A percentile compares a stretch with the other conserved stretches of the same genome.
These are phyloP conservation scores for Pouteria campechiana DNA, from an alignment of 179 eudicot genomes.

Conservation along the genomic window DNA sequence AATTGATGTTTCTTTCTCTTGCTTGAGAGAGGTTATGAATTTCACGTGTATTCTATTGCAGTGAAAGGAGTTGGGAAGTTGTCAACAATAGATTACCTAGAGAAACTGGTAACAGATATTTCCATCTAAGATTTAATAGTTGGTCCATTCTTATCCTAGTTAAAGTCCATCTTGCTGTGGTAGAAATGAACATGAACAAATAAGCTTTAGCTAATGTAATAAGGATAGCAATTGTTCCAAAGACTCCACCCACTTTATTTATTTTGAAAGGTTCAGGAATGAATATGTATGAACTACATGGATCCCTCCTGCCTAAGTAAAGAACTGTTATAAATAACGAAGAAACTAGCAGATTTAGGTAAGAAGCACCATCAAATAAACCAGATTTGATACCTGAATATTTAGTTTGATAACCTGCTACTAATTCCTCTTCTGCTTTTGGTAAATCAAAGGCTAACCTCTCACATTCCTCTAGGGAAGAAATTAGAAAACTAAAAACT, in stretches of 20 bases:
- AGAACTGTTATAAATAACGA: slow-evolving; percentile 7
- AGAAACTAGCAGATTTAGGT: slow-evolving; percentile 10
- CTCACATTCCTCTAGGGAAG: slow-evolving; percentile 1
- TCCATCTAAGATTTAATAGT: not conserved
- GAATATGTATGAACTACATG: slow-evolving; percentile 3
- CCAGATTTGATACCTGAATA: slow-evolving; percentile 3
- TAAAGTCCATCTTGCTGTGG: slow-evolving; percentile 1
- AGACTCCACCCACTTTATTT: not conserved
- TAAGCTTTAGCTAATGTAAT: slow-evolving; percentile 2
- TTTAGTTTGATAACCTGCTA: slow-evolving; percentile 5
- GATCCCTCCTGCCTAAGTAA: slow-evolving; percentile 1
- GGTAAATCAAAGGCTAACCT: slow-evolving; percentile 7
- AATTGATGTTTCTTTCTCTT: not conserved
- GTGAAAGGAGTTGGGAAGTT: not conserved
- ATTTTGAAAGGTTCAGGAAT: not conserved
- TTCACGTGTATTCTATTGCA: not conserved
- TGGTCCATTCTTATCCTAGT: slow-evolving; percentile 1
- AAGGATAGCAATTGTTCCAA: not conserved
- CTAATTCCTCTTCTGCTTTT: slow-evolving; percentile 6
- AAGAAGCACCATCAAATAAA: slow-evolving; percentile 8
- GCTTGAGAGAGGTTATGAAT: not conserved
- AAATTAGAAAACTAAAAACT: not conserved
- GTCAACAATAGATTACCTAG: slow-evolving; percentile 1
- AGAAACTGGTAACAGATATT: not conserved
- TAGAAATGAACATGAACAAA: slow-evolving; percentile 1